Evolutionary conservation across 208 protist genomes (phyloP).

Genomic region (Trypanosoma caninum): DNA sequence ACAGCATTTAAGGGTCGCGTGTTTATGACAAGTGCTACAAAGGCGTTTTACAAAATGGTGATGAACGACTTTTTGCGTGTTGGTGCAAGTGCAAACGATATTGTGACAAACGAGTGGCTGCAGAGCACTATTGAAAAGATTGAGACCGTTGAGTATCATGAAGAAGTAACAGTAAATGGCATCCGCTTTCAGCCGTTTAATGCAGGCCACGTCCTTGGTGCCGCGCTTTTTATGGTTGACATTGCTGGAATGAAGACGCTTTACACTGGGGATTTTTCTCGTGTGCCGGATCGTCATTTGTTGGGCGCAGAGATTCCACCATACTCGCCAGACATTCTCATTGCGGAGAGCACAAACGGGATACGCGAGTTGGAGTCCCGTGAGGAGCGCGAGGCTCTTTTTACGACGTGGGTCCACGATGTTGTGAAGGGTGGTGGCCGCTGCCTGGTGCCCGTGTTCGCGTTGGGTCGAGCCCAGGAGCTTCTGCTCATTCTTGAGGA

Average conservation of each 20-base stretch:
- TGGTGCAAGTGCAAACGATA: slow-evolving; percentile 75
- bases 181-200: slow-evolving; percentile 98
- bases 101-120: slow-evolving; percentile 95
- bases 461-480: slow-evolving; percentile 98
- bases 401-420: slow-evolving; percentile 92
- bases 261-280: slow-evolving; percentile 99
- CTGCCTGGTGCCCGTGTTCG: slow-evolving; percentile 98
- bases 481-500: slow-evolving; percentile 98
- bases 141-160: slow-evolving; percentile 97
- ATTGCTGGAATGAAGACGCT: slow-evolving; percentile 96
- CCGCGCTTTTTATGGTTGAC: slow-evolving; percentile 98
- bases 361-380: slow-evolving; percentile 94
- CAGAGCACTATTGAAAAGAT: slow-evolving; percentile 94
- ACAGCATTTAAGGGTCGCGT: slow-evolving; percentile 95
- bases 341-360: slow-evolving; percentile 98
- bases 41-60: slow-evolving; percentile 96
- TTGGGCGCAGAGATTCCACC: slow-evolving; percentile 95
- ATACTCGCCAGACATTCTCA: slow-evolving; percentile 95
- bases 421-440: slow-evolving; percentile 93
- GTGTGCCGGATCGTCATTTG: slow-evolving; percentile 97
- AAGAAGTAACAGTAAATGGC: slow-evolving; percentile 94
- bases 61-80: slow-evolving; percentile 97
- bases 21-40: slow-evolving; percentile 98
- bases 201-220: slow-evolving; percentile 96
- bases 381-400: slow-evolving; percentile 94